Conservation (phyloP, 2,329 filamentous ascomycete species). For the Colletotrichum sp. region DNA sequence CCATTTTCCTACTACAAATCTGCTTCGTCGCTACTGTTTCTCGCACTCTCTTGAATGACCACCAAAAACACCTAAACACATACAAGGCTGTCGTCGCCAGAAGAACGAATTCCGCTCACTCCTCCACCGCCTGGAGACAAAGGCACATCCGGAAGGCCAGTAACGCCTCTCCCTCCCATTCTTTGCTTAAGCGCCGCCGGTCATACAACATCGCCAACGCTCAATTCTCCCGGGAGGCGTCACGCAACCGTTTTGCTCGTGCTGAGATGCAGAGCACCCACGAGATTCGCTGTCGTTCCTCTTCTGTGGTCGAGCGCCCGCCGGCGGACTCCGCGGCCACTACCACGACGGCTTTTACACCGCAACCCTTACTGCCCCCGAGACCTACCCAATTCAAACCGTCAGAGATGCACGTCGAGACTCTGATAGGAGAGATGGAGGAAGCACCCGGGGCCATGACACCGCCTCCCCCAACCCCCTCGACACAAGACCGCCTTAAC, state of each 20-base stretch:
- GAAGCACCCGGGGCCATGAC: conserved; percentile 25
- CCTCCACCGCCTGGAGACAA: conserved; percentile 41
- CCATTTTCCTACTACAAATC: conserved; percentile 47
- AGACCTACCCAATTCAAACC: conserved; percentile 5
- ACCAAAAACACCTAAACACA: conserved; percentile 43
- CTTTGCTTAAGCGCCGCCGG: conserved; percentile 39
- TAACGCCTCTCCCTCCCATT: conserved; percentile 39
- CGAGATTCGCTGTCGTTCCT: conserved; percentile 45
- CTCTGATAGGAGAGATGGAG: conserved; percentile 6
- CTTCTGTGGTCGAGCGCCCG: conserved; percentile 41
- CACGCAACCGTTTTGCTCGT: conserved; percentile 27
- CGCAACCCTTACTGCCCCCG: background rate
- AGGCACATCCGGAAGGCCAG: conserved; percentile 41
- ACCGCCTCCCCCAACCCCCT: conserved; percentile 40
- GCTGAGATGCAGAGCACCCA: conserved; percentile 31
- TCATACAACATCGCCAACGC: conserved; percentile 29
- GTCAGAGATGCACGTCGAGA: conserved; percentile 9
- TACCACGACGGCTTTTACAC: conserved; percentile 19
- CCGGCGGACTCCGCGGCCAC: conserved; percentile 29
- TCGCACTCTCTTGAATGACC: conserved; percentile 50
- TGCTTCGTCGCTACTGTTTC: conserved; percentile 53
- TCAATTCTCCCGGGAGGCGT: conserved; percentile 33
- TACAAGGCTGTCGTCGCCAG: conserved; percentile 48
- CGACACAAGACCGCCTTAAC: conserved; percentile 44
- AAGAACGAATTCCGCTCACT: conserved; percentile 38